Base-by-base conservation (phyloP, 495 filamentous ascomycete genomes). In the Penicillium mononematosum region DNA sequence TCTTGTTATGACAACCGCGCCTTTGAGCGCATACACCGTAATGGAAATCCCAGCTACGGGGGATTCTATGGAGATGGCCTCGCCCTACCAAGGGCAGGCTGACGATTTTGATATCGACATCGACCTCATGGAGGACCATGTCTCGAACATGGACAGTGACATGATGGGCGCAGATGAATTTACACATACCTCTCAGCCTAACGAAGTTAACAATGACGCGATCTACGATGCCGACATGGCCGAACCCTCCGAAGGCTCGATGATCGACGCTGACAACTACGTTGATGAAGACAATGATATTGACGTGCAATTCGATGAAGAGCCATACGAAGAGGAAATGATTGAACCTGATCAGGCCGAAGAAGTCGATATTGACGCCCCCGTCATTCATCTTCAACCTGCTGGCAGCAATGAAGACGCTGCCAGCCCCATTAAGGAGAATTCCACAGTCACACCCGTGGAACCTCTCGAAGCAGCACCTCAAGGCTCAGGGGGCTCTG, bases 91-190 rank as follows among this genome's bases (percentile, higher is more conserved):
- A 16, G 76, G 71, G 2, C 71, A 74, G 41, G 81, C 77, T 42
- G 86, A 90, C 64, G 85, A 89, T 59, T 87, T 89, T 52, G 88
- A 91, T 54, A 88, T 91, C 60, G 87, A 91, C 59, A 76, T 91
- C 59, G 88, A 92, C 65, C 73, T 88, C 17, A 81, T 82, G 65
- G 75, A 80, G 52, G 81, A 78, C 42, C 74, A 81, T 29, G 66
- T 61, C 38, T 72, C 72, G 14, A 74, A 76, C 50, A 70, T 74
- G 41, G 85, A 89, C 56, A 83, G 83, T 58, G 86, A 90, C 58
- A 80, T 83, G 64, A 84, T 85, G 62, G 71, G 83, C n/a, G 83
- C 80, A 39, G 73, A 79, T 55, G 70, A 75, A 22, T 74, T 69
- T 42, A 61, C 64, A 3, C 69, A 69, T n/a, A 61, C 62, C 12